These are phyloP conservation scores for Pseudogymnoascus sp. DNA, from an alignment of 2,329 filamentous ascomycete species.

Conservation along the genomic window DNA sequence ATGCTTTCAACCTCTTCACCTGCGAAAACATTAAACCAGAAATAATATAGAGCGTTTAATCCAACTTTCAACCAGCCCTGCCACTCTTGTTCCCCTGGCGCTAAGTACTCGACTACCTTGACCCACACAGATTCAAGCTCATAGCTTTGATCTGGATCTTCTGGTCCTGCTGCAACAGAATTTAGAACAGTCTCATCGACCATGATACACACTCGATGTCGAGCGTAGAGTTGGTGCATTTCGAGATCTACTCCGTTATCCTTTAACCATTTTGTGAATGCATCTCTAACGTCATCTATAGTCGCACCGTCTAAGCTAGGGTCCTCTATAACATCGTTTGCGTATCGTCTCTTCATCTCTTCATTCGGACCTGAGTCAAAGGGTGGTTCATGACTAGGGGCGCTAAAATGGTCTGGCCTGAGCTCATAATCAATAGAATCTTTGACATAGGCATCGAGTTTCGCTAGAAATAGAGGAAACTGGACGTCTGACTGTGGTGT, in stretches of 20 bases:
- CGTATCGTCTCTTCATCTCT: slow-evolving; percentile 10
- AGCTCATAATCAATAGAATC: slow-evolving; percentile 5
- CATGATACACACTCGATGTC: slow-evolving; percentile 11
- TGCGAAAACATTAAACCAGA: slow-evolving; percentile 4
- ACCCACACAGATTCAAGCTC: slow-evolving; percentile 2
- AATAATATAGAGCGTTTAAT: slow-evolving; percentile 5
- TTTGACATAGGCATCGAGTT: not conserved
- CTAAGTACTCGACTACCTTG: slow-evolving; percentile 8
- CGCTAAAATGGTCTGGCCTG: not conserved
- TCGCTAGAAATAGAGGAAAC: slow-evolving; percentile 11
- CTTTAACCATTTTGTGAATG: slow-evolving; percentile 8
- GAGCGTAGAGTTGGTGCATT: slow-evolving; percentile 3
- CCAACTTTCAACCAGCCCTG: slow-evolving; percentile 8
- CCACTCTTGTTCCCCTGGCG: slow-evolving; percentile 1
- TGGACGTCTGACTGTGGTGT: slow-evolving; percentile 8
- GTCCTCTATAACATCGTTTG: slow-evolving; percentile 9
- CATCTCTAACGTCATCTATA: slow-evolving; percentile 6
- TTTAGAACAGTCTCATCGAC: slow-evolving; percentile 9
- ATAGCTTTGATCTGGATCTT: slow-evolving; percentile 2
- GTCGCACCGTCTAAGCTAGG: not conserved
- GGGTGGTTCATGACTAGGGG: not conserved
- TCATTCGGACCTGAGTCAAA: slow-evolving; percentile 8
- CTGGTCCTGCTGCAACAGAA: not conserved
- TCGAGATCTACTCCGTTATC: slow-evolving; percentile 1
- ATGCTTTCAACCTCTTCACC: slow-evolving; percentile 2